Conservation (phyloP, 2,329 filamentous ascomycete genomes). For the Grosmannia penicillata region DNA sequence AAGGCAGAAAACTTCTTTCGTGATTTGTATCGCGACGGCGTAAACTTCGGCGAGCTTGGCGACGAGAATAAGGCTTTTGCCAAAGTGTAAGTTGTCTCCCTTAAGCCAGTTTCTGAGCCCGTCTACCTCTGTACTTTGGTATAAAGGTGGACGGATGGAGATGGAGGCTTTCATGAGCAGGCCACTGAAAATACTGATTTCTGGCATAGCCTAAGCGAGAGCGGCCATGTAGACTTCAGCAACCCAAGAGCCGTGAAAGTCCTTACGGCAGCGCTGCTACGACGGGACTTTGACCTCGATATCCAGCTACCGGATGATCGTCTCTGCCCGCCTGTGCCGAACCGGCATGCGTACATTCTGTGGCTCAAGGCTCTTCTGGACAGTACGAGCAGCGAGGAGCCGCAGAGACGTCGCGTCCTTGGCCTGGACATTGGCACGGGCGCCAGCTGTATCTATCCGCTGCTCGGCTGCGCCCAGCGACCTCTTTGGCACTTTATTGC, state of each 20-base stretch:
- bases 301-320: constrained; percentile 62
- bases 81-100: constrained; percentile 20
- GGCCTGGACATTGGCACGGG: constrained; percentile 85
- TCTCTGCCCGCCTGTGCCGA: constrained; percentile 70
- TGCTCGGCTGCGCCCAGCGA: constrained; percentile 58
- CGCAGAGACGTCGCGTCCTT: constrained; percentile 9
- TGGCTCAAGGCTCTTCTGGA: constrained; percentile 79
- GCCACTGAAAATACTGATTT: background rate
- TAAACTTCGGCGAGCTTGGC: constrained; percentile 29
- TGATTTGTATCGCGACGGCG: constrained; percentile 23
- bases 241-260: constrained; percentile 64
- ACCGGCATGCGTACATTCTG: constrained; percentile 74
- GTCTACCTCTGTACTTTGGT: no score
- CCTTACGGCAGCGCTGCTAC: constrained; percentile 66
- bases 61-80: constrained; percentile 26
- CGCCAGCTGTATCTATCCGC: constrained; percentile 79
- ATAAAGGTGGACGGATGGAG: no score
- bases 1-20: constrained; percentile 21
- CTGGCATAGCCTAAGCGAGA: constrained; percentile 20
- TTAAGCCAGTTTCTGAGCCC: no score
- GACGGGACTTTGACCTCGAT: constrained; percentile 56
- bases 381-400: constrained; percentile 24
- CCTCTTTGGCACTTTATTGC: constrained; percentile 56
- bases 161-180: background rate
- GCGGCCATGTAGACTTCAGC: constrained; percentile 59